Conservation (phyloP, 495 filamentous ascomycete genomes). For the Thermothielavioides terrestris region DNA sequence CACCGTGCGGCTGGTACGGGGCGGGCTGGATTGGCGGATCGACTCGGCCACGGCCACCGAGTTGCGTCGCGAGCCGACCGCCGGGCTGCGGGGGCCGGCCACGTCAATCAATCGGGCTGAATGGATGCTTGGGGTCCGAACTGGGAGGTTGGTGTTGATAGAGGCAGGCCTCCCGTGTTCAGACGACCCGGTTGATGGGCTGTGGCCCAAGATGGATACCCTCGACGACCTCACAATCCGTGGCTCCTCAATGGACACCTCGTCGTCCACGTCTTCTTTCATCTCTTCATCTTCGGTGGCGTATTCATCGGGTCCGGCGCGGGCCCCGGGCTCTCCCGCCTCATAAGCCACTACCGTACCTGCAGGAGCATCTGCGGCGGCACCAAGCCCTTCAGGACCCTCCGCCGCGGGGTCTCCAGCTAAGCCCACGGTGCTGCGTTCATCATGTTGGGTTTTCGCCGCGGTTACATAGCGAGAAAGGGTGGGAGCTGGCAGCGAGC, state of each 20-base stretch:
- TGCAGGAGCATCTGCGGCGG: not conserved
- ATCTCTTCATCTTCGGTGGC: slow-evolving; percentile 19
- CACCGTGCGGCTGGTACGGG: slow-evolving; percentile 29
- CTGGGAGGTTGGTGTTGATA: slow-evolving; percentile 31
- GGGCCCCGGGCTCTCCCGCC: not conserved
- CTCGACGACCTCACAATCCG: slow-evolving; percentile 47
- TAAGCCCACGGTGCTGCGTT: not conserved
- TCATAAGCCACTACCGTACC: not conserved
- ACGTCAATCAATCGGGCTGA: slow-evolving; percentile 49
- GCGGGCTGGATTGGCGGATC: slow-evolving; percentile 22
- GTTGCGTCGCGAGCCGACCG: slow-evolving; percentile 30
- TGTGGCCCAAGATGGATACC: slow-evolving; percentile 43
- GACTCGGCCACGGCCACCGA: slow-evolving; percentile 35
- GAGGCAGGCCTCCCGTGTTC: slow-evolving; percentile 31
- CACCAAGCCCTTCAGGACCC: not conserved
- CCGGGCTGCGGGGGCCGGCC: slow-evolving; percentile 38
- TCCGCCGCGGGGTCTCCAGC: not conserved
- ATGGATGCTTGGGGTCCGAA: slow-evolving; percentile 42
- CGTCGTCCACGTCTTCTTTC: slow-evolving; percentile 30
- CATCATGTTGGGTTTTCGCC: not conserved
- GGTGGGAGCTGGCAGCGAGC: slow-evolving; percentile 43
- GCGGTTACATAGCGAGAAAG: slow-evolving; percentile 15
- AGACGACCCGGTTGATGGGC: slow-evolving; percentile 33
- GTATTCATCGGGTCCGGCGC: not conserved
- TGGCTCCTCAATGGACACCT: slow-evolving; percentile 42